Percentiles rank a stretch among this genome's conserved stretches.
phyloP scores from a whole-genome alignment of 2,329 filamentous ascomycete genomes.

The Dothidotthia symphoricarpi region DNA sequence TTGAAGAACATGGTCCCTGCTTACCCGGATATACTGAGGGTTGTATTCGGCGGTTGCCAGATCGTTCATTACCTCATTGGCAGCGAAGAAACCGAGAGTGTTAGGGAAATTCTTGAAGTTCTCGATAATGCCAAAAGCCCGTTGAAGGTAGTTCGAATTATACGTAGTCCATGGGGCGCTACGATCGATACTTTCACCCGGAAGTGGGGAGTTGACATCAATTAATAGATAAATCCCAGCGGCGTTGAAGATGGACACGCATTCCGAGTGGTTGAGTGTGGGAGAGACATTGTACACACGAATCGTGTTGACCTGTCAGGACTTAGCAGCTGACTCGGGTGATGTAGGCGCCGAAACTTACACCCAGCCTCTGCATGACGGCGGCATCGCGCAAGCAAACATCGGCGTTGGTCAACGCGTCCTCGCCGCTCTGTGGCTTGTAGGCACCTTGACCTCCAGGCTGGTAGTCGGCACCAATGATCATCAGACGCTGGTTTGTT shows the following conservation, averaged over 20 bases:
- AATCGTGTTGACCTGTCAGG: slow-evolving; percentile 57
- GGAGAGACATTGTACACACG: slow-evolving; percentile 65
- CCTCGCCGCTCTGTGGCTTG: slow-evolving; percentile 48
- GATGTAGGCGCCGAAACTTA: slow-evolving; percentile 3
- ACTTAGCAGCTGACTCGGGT: not conserved
- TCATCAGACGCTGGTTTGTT: slow-evolving; percentile 59
- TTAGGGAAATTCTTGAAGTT: slow-evolving; percentile 67
- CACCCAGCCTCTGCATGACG: slow-evolving; percentile 62
- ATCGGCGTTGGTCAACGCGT: slow-evolving; percentile 58
- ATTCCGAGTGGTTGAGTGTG: slow-evolving; percentile 59
- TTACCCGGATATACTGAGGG: slow-evolving; percentile 58
- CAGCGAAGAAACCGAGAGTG: slow-evolving; percentile 64
- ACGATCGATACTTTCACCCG: slow-evolving; percentile 57
- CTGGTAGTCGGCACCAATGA: slow-evolving; percentile 62
- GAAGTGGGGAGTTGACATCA: slow-evolving; percentile 63
- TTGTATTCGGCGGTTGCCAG: slow-evolving; percentile 51
- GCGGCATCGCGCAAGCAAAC: slow-evolving; percentile 62
- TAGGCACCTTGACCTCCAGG: slow-evolving; percentile 62
- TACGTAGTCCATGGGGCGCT: slow-evolving; percentile 56
- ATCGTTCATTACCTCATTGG: slow-evolving; percentile 68
- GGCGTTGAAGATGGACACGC: slow-evolving; percentile 63
- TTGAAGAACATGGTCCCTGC: slow-evolving; percentile 9
- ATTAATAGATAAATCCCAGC: slow-evolving; percentile 66
- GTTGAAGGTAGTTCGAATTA: slow-evolving; percentile 54
- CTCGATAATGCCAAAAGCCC: slow-evolving; percentile 63